These are phyloP conservation scores for Graphiopsis chlorocephala DNA, from an alignment of 2,329 filamentous ascomycete genomes.

Conservation along the genomic window DNA sequence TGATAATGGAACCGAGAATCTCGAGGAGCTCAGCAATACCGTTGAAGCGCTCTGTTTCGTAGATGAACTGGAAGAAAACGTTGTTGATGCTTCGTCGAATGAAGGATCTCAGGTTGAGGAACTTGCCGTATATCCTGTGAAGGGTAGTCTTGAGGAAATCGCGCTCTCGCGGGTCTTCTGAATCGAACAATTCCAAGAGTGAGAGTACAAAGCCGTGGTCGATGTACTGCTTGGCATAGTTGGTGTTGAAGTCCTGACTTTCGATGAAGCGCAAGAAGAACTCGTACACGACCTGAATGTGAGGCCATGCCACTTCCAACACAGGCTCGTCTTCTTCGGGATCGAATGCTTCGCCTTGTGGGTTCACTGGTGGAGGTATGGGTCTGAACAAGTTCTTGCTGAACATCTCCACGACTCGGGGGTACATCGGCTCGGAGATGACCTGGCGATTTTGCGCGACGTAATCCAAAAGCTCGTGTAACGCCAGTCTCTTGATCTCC, in stretches of 20 bases:
- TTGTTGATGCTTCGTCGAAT: conserved; percentile 99
- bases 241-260: conserved; percentile 99
- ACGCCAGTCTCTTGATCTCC: conserved; percentile 94
- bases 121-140: conserved; percentile 98
- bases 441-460: conserved; percentile 98
- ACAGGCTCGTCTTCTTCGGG: conserved; percentile 98
- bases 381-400: conserved; percentile 97
- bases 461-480: conserved; percentile 95
- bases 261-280: conserved; percentile 99
- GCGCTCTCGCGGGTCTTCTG: conserved; percentile 91
- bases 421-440: conserved; percentile 99
- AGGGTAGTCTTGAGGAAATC: conserved; percentile 98
- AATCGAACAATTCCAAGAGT: conserved; percentile 96
- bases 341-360: conserved; percentile 96
- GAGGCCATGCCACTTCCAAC: conserved; percentile 96
- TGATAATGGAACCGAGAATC: conserved; percentile 97
- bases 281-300: conserved; percentile 99
- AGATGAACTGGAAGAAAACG: conserved; percentile 99
- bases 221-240: conserved; percentile 98
- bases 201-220: conserved; percentile 95
- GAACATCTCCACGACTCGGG: conserved; percentile 98
- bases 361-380: conserved; percentile 94
- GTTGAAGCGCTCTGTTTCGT: conserved; percentile 98
- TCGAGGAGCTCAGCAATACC: conserved; percentile 95
- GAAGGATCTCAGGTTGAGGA: conserved; percentile 94